Evolutionary conservation across 2,329 filamentous ascomycete genomes (phyloP), one percentile per base, ranked within the genome.

Genomic region (Beauveria pseudobassiana): DNA sequence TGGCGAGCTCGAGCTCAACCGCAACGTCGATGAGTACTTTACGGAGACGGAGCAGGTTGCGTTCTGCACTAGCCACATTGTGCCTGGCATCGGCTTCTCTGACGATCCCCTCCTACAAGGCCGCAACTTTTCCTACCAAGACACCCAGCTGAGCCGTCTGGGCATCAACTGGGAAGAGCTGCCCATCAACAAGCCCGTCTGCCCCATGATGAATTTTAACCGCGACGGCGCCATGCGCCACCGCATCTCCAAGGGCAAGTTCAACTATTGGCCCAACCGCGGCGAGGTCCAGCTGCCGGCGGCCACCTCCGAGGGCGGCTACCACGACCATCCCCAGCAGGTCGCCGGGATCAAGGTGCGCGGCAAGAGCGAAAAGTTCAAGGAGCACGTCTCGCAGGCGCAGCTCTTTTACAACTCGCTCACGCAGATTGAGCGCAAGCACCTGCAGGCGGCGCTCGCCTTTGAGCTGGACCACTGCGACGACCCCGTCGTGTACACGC

Each of bases 381-480:
- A 80, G 65, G 89, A 95, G 64, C 89, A 93, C 71, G 84, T 84
- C 74, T 87, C 82, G 55, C 90, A 95, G 72, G 89, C 90, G 0
- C 89, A 93, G 70, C 78, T 93, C 1, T 95, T 95, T 77, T 93
- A 86, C 77, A 93, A 93, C 77, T 92, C 88, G 18, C 74, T 93
- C 66, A 83, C 84, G 0, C 75, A 80, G 0, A 77, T 84, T 3
- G 90, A 93, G 73, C 86, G 89, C 74, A 82, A 89, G 65, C 87
- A 90, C 69, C 69, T 91, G 20, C 78, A 88, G 72, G 87, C 90
- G 67, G 88, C 87, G 0, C 82, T 91, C 55, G 85, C 87, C 1
- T 91, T 91, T 70, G 88, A 91, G 73, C 77, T 95, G 1, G 89
- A 92, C 69, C 90, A 93, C 73, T 95, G 90, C 70, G 89, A 93